Evolutionary conservation across 192 early-diverging fungal species (phyloP).

Genomic region (Backusella liffmaniae): DNA sequence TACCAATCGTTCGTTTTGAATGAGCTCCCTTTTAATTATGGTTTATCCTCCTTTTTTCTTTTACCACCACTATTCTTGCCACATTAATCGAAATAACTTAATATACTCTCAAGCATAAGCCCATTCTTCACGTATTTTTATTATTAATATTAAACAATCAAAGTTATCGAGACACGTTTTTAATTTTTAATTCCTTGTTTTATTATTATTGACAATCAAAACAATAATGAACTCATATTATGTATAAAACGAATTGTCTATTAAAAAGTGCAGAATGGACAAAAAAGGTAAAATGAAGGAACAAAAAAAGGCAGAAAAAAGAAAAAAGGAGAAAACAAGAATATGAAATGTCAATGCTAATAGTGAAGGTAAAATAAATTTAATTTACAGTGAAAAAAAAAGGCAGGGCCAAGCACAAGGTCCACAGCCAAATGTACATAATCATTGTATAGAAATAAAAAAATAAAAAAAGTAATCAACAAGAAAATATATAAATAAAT

Average conservation of each 20-base stretch:
- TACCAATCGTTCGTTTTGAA: not conserved
- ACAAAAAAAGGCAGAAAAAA: not conserved
- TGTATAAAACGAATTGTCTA: not conserved
- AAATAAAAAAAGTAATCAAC: not conserved
- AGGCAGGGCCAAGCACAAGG: not conserved
- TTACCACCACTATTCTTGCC: not conserved
- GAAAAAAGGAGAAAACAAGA: not conserved
- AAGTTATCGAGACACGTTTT: not conserved
- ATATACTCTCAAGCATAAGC: not conserved
- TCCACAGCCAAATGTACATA: not conserved
- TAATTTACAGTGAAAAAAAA: not conserved
- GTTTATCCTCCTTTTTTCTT: not conserved
- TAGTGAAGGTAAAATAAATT: not conserved
- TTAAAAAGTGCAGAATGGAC: not conserved
- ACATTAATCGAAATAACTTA: conserved; percentile 11
- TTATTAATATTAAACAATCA: not conserved
- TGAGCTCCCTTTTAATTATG: not conserved
- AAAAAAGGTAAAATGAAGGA: not conserved
- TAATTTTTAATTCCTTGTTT: conserved; percentile 2
- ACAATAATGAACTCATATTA: not conserved
- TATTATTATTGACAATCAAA: not conserved
- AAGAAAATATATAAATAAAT: not conserved
- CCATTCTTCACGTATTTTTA: not conserved
- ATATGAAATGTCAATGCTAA: not conserved
- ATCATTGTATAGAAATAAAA: not conserved